phyloP scores from a whole-genome alignment of 2,329 filamentous ascomycete species.

The Leptographium procerum region DNA sequence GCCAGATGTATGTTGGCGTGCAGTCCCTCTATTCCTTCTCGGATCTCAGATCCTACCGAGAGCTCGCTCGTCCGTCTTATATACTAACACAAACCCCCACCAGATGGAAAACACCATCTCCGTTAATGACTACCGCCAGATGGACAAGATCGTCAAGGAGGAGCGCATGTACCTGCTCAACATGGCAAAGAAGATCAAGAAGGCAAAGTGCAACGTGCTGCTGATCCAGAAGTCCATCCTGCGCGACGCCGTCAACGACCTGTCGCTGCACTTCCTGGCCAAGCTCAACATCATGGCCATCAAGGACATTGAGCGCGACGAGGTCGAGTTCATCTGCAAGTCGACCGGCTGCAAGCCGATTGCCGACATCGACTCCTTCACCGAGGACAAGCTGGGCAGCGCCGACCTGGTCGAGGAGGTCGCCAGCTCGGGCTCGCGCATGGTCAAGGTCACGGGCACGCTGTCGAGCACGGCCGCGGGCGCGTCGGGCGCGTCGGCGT shows the following conservation, averaged over 20 bases:
- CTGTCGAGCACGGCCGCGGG: background rate
- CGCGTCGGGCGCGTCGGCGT: background rate
- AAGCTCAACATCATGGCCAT: slow-evolving; percentile 92
- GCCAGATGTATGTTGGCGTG: slow-evolving; percentile 63
- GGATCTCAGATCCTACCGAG: too few species aligned
- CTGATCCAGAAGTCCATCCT: slow-evolving; percentile 98
- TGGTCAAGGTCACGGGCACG: slow-evolving; percentile 91
- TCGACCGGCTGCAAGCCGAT: slow-evolving; percentile 98
- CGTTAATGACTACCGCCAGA: slow-evolving; percentile 98
- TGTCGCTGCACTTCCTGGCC: slow-evolving; percentile 93
- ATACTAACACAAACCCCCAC: slow-evolving; percentile 4
- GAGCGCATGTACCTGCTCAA: slow-evolving; percentile 96
- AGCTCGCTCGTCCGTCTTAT: background rate
- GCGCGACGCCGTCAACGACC: slow-evolving; percentile 92
- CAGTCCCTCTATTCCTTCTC: background rate
- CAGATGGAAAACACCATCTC: slow-evolving; percentile 99
- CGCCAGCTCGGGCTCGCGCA: slow-evolving; percentile 74
- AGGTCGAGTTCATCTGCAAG: slow-evolving; percentile 99
- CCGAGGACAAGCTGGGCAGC: slow-evolving; percentile 91
- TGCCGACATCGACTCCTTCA: slow-evolving; percentile 96
- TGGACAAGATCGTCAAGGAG: slow-evolving; percentile 99
- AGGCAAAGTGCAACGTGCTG: slow-evolving; percentile 98
- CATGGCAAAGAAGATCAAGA: slow-evolving; percentile 99
- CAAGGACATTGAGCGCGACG: slow-evolving; percentile 97
- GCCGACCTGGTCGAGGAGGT: slow-evolving; percentile 92